Base-by-base conservation (phyloP, 257 asterid genomes). In the Apocynum venetum region DNA sequence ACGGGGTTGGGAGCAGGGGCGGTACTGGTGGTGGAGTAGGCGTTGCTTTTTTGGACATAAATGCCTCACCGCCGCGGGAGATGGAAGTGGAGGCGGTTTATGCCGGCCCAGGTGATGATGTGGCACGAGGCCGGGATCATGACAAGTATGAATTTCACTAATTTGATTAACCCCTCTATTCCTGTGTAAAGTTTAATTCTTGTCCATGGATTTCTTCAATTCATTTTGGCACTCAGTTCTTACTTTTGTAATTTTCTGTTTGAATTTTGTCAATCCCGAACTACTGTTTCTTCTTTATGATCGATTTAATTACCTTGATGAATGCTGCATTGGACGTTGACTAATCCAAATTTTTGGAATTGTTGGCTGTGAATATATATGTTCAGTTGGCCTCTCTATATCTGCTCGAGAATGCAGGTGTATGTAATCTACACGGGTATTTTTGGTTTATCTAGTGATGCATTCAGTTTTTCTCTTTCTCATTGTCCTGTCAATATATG, bases 41-140 rank as follows among this genome's bases (percentile, higher is more conserved):
- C 19, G 81, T 74, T 40, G 93, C 88, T 49, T 77, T 90, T 17
- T 78, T 92, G 75, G 97, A 92, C 65, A 93, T 93, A 64, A 85
- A 85, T 70, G 83, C 89, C 15, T 81, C 92, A 19, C 97, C 97
- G 3, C 97, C 97, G 0, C 77, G 81, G 46, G 98, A 92, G 83
- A 82, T 75, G 76, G 96, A 85, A 31, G 88, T 80, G 69, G 91
- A 77, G 41, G 65, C 75, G 31, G 20, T 65, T 74, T 73, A 72
- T 38, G 78, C 59, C 38, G 86, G 63, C 73, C 76, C 73, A 46
- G 82, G 74, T 55, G 78, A 82, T 65, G 86, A 84, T 64, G 78
- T 79, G 75, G 76, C 51, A 19, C 84, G 85, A 69, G 79, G 83
- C 51, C 48, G 51, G 44, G 35, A 61, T 56, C 78, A 48, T 46